Base-by-base conservation (phyloP, 208 protist genomes). In the Strigomonas culicis region DNA sequence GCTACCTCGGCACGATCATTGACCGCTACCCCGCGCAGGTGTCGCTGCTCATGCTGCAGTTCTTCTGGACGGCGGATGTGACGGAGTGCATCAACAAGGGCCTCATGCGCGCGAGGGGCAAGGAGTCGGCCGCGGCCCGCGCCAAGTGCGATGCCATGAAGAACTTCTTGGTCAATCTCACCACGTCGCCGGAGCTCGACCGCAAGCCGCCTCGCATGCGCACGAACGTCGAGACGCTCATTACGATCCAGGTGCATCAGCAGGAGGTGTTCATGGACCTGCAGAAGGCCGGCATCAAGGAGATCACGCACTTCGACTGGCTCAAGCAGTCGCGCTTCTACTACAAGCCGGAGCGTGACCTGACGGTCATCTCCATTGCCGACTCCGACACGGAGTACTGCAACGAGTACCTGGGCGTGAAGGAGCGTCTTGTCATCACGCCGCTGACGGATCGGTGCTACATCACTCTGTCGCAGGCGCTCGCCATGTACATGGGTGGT, bases 401-500 rank as follows among this genome's bases (percentile, higher is more conserved):
- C 77, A 97, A 97, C 75, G 95, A 98, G 77, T 98, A 98, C 77
- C 79, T 98, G 25, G 95, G 95, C 53, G 94, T 97, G 47, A 98
- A 96, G 84, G 92, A 97, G 75, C 90, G 95, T 56, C 88, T 98
- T 21, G 93, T 97, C 49, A 96, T 97, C 63, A 98, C 95, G 11
- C 91, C 93, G 58, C 74, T 97, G 21, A 98, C 95, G 17, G 93
- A 98, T 83, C 85, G 96, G 43, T 98, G 94, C 84, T 98, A 98
- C 74, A 95, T 98, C 52, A 99, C 97, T 25, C 83, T 99, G 17
- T 97, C 96, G 25, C 97, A 99, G 72, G 96, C 97, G 27, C 80
- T 99, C 17, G 86, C 92, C 25, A 94, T 98, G 80, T 97, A 98
- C 74, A 94, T 99, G 84, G 98, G 97, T 66, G 97, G 96, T 56